Evolutionary conservation across 345 rosid genomes (phyloP).

Genomic region (Alliaria petiolata): DNA sequence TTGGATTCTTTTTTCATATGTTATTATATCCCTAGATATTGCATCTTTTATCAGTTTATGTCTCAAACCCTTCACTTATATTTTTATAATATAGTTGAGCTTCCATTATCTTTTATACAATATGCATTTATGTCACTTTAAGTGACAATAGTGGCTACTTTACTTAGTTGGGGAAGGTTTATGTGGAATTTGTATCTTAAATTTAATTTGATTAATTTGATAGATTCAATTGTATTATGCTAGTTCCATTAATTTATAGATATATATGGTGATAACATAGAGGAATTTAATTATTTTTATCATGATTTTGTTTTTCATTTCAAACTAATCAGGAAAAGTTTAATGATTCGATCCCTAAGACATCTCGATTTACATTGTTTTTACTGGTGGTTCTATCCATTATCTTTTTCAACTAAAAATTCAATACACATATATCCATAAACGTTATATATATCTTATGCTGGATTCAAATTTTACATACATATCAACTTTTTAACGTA

Average conservation of each 20-base stretch:
- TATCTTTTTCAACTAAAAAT: neutral
- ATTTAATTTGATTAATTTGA: neutral
- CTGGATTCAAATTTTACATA: neutral
- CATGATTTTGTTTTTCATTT: neutral
- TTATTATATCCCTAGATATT: slow-evolving; percentile 4
- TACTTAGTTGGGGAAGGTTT: slow-evolving; percentile 33
- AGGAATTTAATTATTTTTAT: neutral
- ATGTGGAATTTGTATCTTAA: slow-evolving; percentile 20
- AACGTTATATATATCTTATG: neutral
- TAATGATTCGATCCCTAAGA: slow-evolving; percentile 19
- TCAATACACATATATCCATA: neutral
- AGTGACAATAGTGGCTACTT: slow-evolving; percentile 33
- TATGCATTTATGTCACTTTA: slow-evolving; percentile 22
- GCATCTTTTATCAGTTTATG: slow-evolving; percentile 14
- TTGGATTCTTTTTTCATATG: neutral
- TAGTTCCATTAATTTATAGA: no score
- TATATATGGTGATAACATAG: no score
- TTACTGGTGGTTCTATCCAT: neutral
- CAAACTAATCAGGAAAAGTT: slow-evolving; percentile 5
- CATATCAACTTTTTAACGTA: neutral
- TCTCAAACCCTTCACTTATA: slow-evolving; percentile 18
- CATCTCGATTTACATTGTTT: neutral
- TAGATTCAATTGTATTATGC: no score
- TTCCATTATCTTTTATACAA: slow-evolving; percentile 31
- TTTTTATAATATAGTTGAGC: slow-evolving; percentile 21